These are phyloP conservation scores for Lipomyces mesembrius DNA, from an alignment of 805 yeast genomes.

Conservation along the genomic window DNA sequence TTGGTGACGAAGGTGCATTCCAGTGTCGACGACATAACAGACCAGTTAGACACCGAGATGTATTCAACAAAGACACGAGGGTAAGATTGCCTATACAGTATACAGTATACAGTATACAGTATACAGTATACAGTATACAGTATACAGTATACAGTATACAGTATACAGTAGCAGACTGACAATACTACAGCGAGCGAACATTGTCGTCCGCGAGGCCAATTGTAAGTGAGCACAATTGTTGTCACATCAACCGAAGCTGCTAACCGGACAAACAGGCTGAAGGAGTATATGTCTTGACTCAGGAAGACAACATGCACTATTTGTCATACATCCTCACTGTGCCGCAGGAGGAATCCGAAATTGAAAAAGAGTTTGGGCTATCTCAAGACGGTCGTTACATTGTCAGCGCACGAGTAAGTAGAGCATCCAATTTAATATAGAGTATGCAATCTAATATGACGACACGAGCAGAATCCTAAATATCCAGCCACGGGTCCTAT, in stretches of 20 bases:
- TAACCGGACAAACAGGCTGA: neutral
- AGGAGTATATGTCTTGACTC: constrained; percentile 6
- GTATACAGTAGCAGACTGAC: neutral
- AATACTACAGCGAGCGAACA: constrained; percentile 1
- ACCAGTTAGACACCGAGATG: constrained; percentile 3
- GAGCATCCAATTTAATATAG: neutral
- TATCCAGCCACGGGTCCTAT: constrained; percentile 4
- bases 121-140: no score
- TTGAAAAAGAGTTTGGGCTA: constrained; percentile 14
- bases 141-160: no score
- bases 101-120: no score
- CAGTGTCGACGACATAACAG: constrained; percentile 2
- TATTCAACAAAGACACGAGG: constrained; percentile 19
- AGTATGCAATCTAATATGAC: neutral
- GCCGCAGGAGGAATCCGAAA: constrained; percentile 9
- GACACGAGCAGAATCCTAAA: constrained; percentile 4
- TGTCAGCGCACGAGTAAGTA: constrained; percentile 19
- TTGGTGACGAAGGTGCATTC: constrained; percentile 2
- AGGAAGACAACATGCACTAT: neutral
- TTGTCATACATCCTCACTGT: constrained; percentile 11
- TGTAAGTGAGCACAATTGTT: neutral
- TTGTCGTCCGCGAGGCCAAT: constrained; percentile 9
- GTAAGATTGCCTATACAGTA: neutral
- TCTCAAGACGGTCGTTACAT: constrained; percentile 14
- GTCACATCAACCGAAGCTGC: neutral